A percentile compares a stretch with the other conserved stretches of the same genome.
These are phyloP conservation scores for Phytophthora kernoviae DNA, from an alignment of 352 stramenopile genomes.

Conservation along the genomic window DNA sequence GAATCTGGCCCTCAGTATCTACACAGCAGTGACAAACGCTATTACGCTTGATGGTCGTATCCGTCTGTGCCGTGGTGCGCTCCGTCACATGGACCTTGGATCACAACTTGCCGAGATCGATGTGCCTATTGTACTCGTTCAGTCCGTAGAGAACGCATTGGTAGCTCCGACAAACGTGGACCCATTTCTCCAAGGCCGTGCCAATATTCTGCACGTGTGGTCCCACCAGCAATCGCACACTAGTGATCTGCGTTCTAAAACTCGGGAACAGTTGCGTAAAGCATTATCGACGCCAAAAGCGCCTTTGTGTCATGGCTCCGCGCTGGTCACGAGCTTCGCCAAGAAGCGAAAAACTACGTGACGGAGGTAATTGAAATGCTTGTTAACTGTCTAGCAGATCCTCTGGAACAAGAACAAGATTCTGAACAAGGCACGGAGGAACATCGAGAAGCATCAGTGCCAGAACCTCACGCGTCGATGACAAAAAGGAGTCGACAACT, in stretches of 20 bases:
- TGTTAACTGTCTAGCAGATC: conserved; percentile 51
- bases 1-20: conserved; percentile 92
- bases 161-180: conserved; percentile 91
- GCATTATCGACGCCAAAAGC: conserved; percentile 47
- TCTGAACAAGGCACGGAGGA: conserved; percentile 1
- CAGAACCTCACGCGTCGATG: conserved; percentile 1
- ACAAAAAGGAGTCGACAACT: conserved; percentile 7
- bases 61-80: conserved; percentile 74
- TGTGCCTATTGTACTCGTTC: conserved; percentile 83
- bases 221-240: conserved; percentile 71
- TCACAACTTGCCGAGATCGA: conserved; percentile 56
- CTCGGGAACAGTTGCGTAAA: conserved; percentile 55
- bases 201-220: conserved; percentile 71
- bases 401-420: conserved; percentile 12
- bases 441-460: not conserved
- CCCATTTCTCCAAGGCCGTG: conserved; percentile 85
- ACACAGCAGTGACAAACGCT: conserved; percentile 91
- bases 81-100: conserved; percentile 78
- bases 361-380: conserved; percentile 84
- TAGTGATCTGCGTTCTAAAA: conserved; percentile 55
- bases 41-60: conserved; percentile 91
- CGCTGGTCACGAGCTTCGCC: conserved; percentile 86
- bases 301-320: conserved; percentile 91
- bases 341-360: conserved; percentile 88
- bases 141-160: conserved; percentile 90